A percentile compares a stretch with the other conserved stretches of the same genome.
These are phyloP conservation scores for Trichoderma sp. DNA, from an alignment of 2,329 filamentous ascomycete species.

Conservation along the genomic window DNA sequence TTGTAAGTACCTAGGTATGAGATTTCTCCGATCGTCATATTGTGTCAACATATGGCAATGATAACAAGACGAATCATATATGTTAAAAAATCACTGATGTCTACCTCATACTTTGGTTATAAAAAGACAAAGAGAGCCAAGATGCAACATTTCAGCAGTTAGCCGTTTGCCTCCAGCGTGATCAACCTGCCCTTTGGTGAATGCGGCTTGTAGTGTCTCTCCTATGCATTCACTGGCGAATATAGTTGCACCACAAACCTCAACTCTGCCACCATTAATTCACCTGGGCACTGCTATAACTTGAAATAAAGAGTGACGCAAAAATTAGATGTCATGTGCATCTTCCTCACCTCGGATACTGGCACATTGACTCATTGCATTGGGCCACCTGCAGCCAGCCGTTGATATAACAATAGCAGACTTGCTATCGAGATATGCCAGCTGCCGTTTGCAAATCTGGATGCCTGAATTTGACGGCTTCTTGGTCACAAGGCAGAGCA, in stretches of 20 bases:
- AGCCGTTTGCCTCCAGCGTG: not conserved
- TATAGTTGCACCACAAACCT: not conserved
- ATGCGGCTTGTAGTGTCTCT: too few species aligned
- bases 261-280: too few species aligned
- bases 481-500: not conserved
- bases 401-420: not conserved
- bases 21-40: not conserved
- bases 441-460: not conserved
- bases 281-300: not conserved
- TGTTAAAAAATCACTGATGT: too few species aligned
- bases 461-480: not conserved
- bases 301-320: not conserved
- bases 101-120: not conserved
- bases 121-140: not conserved
- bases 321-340: not conserved
- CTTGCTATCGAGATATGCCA: not conserved
- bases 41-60: too few species aligned
- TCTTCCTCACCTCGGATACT: not conserved
- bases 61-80: too few species aligned
- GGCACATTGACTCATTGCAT: not conserved
- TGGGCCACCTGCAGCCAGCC: not conserved
- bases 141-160: too few species aligned
- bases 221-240: not conserved
- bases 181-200: not conserved
- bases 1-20: not conserved